A percentile compares a stretch with the other conserved stretches of the same genome.
These are phyloP conservation scores for Cyberlindnera japonica DNA, from an alignment of 805 yeast species.

Conservation along the genomic window DNA sequence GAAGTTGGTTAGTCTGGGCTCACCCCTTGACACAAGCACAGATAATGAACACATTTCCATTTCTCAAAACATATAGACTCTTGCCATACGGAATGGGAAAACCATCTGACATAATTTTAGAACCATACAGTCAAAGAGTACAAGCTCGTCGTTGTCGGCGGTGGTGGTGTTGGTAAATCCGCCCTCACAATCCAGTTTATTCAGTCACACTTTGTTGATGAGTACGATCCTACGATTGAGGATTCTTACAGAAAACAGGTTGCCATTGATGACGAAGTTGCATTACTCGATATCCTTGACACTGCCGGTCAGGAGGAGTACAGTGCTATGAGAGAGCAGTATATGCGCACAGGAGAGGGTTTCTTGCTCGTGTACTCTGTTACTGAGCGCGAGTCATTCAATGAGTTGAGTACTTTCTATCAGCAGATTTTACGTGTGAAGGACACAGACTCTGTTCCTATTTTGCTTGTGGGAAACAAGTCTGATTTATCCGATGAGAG, in stretches of 20 bases:
- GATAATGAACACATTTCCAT: too few relatives aligned
- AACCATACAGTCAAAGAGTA: slow-evolving; percentile 59
- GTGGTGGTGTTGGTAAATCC: slow-evolving; percentile 98
- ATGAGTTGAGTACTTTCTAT: slow-evolving; percentile 75
- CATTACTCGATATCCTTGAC: slow-evolving; percentile 83
- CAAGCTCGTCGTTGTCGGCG: slow-evolving; percentile 94
- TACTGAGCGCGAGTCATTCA: slow-evolving; percentile 79
- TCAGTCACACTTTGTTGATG: slow-evolving; percentile 93
- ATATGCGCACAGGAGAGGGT: slow-evolving; percentile 96
- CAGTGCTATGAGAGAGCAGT: slow-evolving; percentile 89
- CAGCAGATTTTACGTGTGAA: slow-evolving; percentile 78
- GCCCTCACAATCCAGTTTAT: slow-evolving; percentile 94
- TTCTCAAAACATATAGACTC: not conserved
- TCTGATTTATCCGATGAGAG: slow-evolving; percentile 72
- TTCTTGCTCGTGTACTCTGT: slow-evolving; percentile 85
- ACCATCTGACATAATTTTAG: slow-evolving; percentile 8
- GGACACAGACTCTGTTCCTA: slow-evolving; percentile 72
- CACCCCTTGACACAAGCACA: too few relatives aligned
- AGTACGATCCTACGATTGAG: slow-evolving; percentile 97
- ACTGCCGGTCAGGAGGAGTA: slow-evolving; percentile 99
- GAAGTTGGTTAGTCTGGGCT: too few relatives aligned
- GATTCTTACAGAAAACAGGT: slow-evolving; percentile 87
- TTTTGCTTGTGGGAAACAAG: slow-evolving; percentile 76
- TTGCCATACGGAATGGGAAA: not conserved
- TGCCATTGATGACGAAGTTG: slow-evolving; percentile 73